A percentile compares a stretch with the other conserved stretches of the same genome.
Evolutionary conservation across 2,329 filamentous ascomycete species (phyloP).

Genomic region (Gyromitra esculenta): DNA sequence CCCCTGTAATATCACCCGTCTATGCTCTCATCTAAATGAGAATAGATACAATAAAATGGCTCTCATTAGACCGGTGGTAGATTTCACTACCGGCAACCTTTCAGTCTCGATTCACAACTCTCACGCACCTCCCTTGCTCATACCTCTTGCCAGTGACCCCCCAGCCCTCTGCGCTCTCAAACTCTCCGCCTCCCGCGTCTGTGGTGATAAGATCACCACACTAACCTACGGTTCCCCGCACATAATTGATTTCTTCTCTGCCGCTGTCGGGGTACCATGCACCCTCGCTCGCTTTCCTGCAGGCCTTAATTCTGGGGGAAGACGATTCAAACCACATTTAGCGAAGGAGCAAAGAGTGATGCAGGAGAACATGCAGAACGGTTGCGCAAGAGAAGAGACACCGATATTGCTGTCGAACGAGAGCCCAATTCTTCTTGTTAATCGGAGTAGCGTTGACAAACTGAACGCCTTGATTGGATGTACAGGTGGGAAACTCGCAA

Average conservation of each 20-base stretch:
- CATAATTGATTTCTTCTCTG: slow-evolving; percentile 81
- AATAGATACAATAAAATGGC: slow-evolving; percentile 74
- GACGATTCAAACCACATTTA: slow-evolving; percentile 77
- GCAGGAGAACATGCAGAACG: slow-evolving; percentile 59
- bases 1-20: neutral
- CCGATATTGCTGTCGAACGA: slow-evolving; percentile 89
- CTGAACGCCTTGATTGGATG: slow-evolving; percentile 77
- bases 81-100: slow-evolving; percentile 74
- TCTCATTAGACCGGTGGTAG: slow-evolving; percentile 77
- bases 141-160: slow-evolving; percentile 47
- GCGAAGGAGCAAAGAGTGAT: slow-evolving; percentile 63
- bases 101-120: slow-evolving; percentile 67
- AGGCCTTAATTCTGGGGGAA: slow-evolving; percentile 68
- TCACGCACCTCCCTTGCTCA: slow-evolving; percentile 56
- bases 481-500: slow-evolving; percentile 71
- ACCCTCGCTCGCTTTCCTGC: slow-evolving; percentile 84
- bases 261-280: slow-evolving; percentile 79
- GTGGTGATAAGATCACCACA: slow-evolving; percentile 79
- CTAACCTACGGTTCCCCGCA: slow-evolving; percentile 73
- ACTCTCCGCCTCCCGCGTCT: slow-evolving; percentile 73
- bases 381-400: slow-evolving; percentile 61
- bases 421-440: slow-evolving; percentile 88
- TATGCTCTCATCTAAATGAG: neutral
- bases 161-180: slow-evolving; percentile 60
- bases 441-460: slow-evolving; percentile 78